phyloP scores from a whole-genome alignment of 176 grass and related monocot genomes.

The Oryza brachyantha region DNA sequence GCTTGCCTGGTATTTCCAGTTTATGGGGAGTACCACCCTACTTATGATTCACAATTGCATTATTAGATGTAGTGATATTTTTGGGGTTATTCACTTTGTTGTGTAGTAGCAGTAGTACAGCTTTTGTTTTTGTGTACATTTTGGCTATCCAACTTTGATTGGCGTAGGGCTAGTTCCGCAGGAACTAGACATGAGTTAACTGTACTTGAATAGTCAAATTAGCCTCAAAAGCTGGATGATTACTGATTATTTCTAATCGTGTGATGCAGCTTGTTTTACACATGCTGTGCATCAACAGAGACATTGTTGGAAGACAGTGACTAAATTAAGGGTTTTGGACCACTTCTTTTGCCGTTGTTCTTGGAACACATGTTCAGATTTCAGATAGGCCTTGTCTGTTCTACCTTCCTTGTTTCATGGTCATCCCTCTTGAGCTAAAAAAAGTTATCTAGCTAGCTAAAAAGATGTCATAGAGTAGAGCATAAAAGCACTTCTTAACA shows the following conservation, averaged over 20 bases:
- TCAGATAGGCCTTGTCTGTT: slow-evolving; percentile 14
- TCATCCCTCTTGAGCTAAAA: background rate
- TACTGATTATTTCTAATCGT: slow-evolving; percentile 30
- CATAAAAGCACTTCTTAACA: too few species aligned
- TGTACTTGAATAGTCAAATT: slow-evolving; percentile 12
- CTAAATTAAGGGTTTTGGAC: slow-evolving; percentile 22
- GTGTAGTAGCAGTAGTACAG: background rate
- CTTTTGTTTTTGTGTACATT: slow-evolving; percentile 9
- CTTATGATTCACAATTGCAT: slow-evolving; percentile 9
- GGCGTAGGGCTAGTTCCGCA: background rate
- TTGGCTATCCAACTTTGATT: slow-evolving; percentile 1
- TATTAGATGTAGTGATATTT: background rate
- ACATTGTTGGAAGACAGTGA: slow-evolving; percentile 7
- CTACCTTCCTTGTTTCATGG: too few species aligned
- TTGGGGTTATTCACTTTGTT: background rate
- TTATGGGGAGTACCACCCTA: slow-evolving; percentile 5
- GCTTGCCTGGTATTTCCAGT: slow-evolving; percentile 27
- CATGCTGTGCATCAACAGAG: slow-evolving; percentile 15
- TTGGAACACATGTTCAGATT: background rate
- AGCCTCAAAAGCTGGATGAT: background rate
- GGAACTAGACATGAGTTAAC: background rate
- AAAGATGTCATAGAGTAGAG: background rate
- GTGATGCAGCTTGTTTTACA: slow-evolving; percentile 27
- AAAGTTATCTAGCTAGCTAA: background rate
- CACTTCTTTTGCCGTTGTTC: background rate